phyloP scores from a whole-genome alignment of 1,139 yeast genomes.

The Cylindricascospora bacillispora region DNA sequence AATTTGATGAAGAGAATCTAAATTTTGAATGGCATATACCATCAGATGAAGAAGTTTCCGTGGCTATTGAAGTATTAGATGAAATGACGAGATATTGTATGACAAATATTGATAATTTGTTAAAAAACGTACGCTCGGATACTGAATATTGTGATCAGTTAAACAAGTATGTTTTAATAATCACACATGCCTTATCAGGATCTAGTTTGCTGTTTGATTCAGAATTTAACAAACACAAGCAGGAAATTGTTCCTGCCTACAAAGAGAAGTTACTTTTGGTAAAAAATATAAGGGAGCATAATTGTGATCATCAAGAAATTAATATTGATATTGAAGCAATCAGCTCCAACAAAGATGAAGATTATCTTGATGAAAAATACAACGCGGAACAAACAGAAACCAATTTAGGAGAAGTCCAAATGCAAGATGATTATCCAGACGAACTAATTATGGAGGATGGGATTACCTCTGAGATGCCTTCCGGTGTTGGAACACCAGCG shows the following conservation, averaged over 20 bases:
- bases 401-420: conserved; percentile 1
- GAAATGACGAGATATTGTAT: conserved; percentile 36
- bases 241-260: conserved; percentile 11
- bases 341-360: conserved; percentile 23
- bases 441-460: conserved; percentile 25
- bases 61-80: conserved; percentile 51
- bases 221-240: conserved; percentile 26
- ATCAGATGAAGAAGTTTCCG: conserved; percentile 37
- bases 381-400: conserved; percentile 7
- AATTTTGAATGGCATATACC: conserved; percentile 72
- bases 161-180: conserved; percentile 41
- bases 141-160: conserved; percentile 34
- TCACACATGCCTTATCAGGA: conserved; percentile 60
- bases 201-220: conserved; percentile 71
- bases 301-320: conserved; percentile 24
- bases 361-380: conserved; percentile 27
- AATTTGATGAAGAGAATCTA: conserved; percentile 33
- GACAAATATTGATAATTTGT: conserved; percentile 31
- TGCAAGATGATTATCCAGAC: neutral
- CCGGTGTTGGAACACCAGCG: conserved; percentile 23
- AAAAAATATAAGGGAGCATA: conserved; percentile 25
- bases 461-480: conserved; percentile 22
- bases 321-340: conserved; percentile 28
- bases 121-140: conserved; percentile 20
- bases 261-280: conserved; percentile 25